A percentile compares a stretch with the other conserved stretches of the same genome.
Conservation (phyloP, 129 eudicot species). For the Calendula officinalis region DNA sequence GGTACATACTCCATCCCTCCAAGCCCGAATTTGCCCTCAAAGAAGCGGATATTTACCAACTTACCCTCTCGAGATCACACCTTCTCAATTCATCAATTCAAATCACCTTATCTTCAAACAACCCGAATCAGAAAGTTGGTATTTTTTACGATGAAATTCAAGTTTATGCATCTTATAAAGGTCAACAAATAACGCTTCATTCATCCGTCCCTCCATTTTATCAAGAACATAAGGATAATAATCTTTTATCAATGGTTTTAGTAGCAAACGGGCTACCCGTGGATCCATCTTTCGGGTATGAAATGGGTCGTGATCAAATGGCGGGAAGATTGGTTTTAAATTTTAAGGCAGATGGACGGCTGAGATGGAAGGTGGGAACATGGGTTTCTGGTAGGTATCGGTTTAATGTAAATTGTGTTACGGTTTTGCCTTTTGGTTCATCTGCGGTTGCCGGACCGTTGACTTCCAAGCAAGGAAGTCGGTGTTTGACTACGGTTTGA, state of each 20-base stretch:
- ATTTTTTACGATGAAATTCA: conserved; percentile 61
- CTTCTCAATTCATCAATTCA: conserved; percentile 79
- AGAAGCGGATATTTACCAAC: conserved; percentile 71
- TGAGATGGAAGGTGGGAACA: conserved; percentile 74
- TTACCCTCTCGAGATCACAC: conserved; percentile 58
- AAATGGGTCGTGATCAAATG: conserved; percentile 59
- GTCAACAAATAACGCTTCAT: conserved; percentile 63
- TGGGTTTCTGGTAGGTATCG: conserved; percentile 78
- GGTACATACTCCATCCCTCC: conserved; percentile 68
- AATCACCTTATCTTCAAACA: conserved; percentile 54
- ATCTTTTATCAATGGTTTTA: conserved; percentile 48
- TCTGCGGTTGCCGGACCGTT: conserved; percentile 56
- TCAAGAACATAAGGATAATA: conserved; percentile 59
- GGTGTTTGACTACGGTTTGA: conserved; percentile 56
- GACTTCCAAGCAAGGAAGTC: conserved; percentile 57
- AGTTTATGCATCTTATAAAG: conserved; percentile 66
- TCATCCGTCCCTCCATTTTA: conserved; percentile 61
- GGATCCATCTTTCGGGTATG: conserved; percentile 57
- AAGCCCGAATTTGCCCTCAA: conserved; percentile 77
- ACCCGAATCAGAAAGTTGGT: conserved; percentile 76
- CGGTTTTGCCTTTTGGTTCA: conserved; percentile 57
- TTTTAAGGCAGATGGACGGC: conserved; percentile 57
- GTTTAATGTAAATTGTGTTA: conserved; percentile 61
- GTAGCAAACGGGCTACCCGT: conserved; percentile 58
- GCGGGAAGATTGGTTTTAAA: conserved; percentile 49